Conservation (phyloP, 345 rosid species). For the Gossypium australe region DNA sequence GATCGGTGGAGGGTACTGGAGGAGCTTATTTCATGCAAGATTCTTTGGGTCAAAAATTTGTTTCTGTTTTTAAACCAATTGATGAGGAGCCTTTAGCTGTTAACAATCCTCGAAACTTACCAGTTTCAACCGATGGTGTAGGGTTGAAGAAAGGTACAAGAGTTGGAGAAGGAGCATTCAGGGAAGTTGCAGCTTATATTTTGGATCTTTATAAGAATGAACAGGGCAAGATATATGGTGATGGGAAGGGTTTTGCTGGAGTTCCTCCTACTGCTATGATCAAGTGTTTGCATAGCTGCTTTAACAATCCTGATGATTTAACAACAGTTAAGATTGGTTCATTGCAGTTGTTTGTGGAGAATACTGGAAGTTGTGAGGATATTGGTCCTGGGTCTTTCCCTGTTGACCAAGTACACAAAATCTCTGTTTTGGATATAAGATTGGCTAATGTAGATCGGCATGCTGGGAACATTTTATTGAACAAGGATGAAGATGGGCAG, state of each 20-base stretch:
- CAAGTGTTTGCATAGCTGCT: slow-evolving; percentile 65
- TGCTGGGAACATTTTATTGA: slow-evolving; percentile 73
- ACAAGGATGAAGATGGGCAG: slow-evolving; percentile 42
- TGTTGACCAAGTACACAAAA: slow-evolving; percentile 74
- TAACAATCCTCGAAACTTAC: slow-evolving; percentile 71
- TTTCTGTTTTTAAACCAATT: slow-evolving; percentile 78
- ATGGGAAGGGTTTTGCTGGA: slow-evolving; percentile 66
- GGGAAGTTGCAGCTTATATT: slow-evolving; percentile 86
- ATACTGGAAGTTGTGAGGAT: slow-evolving; percentile 82
- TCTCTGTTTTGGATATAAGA: slow-evolving; percentile 81
- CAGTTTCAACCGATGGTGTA: slow-evolving; percentile 60
- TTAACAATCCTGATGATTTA: slow-evolving; percentile 54
- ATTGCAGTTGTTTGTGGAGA: slow-evolving; percentile 71
- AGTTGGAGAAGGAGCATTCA: slow-evolving; percentile 78
- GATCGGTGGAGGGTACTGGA: slow-evolving; percentile 74
- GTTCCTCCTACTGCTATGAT: slow-evolving; percentile 80
- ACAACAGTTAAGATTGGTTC: slow-evolving; percentile 60
- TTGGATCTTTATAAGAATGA: slow-evolving; percentile 66
- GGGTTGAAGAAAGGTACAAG: slow-evolving; percentile 90
- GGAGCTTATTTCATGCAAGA: slow-evolving; percentile 89
- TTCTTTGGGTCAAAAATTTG: slow-evolving; percentile 46
- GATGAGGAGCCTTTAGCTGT: slow-evolving; percentile 88
- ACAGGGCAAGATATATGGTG: slow-evolving; percentile 17
- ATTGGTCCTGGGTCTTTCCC: slow-evolving; percentile 77
- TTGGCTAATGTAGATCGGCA: slow-evolving; percentile 88